Base-by-base conservation (phyloP, 805 yeast species). In the Cyberlindnera subsufficiens region DNA sequence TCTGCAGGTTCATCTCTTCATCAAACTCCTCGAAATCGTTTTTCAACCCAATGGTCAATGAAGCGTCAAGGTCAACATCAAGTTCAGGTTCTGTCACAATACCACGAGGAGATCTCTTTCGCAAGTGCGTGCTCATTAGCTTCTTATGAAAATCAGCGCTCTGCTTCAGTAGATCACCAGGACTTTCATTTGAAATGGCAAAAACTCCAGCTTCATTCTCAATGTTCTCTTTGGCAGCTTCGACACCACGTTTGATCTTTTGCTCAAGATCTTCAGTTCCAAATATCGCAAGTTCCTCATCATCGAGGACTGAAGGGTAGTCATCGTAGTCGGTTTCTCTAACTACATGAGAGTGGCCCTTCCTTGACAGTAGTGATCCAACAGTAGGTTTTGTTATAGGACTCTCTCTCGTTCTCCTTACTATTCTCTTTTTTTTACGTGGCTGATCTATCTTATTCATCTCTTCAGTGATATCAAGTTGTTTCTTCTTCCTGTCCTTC, bases 21-120 rank as follows among this genome's bases (percentile, higher is more conserved):
- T 52, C 52, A 32, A 61, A 17, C 19, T 42, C 47, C 39, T 52
- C 53, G 35, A 39, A 42, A 18, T 44, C 32, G 25, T 52, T 47
- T 9, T 30, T 36, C n/a, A 42, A 34, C 4, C 50, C 45, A 17
- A 45, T 9, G 11, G 40, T 22, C 3, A 54, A 19, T 14, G 51
- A 54, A 5, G 35, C 39, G 31, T 53, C 50, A 3, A 47, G 20
- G 32, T 50, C 54, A 19, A 37, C 13, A 10, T 40, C 40, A 16
- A 8, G 16, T 7, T 27, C 39, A 4, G 16, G 16, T 2, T 39
- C 38, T 4, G 15, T 17, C 15, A 17, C 22, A n/a, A 33, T 35
- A 13, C 37, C 30, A n/a, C 32, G 35, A 13, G 14, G 14, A 11
- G 35, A 31, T n/a, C 53, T 50, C 3, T 43, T 44, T 37, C 50